Percentiles rank a stretch among this genome's conserved stretches.
These are phyloP conservation scores for Paramecium primaurelia DNA, from an alignment of 73 alveolate species.

Conservation along the genomic window DNA sequence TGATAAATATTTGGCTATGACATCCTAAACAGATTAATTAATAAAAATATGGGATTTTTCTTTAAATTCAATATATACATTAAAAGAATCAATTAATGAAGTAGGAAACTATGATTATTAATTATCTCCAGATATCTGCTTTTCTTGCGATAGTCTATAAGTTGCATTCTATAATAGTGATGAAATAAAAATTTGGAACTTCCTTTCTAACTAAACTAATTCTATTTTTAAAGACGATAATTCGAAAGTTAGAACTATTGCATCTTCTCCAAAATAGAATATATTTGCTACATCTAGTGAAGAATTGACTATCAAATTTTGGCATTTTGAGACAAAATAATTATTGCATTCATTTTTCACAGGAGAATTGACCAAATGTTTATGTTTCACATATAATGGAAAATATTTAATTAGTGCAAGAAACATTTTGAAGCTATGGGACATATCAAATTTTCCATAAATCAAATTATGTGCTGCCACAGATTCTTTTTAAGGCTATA, in stretches of 20 bases:
- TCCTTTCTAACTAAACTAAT: neutral
- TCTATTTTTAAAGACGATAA: neutral
- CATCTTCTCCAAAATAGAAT: neutral
- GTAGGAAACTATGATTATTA: no score
- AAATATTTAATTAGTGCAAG: neutral
- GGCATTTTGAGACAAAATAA: neutral
- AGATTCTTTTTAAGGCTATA: neutral
- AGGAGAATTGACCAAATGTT: neutral
- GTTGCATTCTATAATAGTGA: neutral
- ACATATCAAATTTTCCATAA: neutral
- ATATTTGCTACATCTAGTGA: neutral
- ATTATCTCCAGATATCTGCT: neutral
- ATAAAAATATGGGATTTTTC: neutral
- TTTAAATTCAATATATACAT: neutral
- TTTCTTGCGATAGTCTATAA: neutral
- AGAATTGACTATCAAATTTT: neutral
- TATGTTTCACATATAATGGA: neutral
- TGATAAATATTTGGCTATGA: neutral
- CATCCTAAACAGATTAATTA: neutral
- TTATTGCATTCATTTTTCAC: neutral
- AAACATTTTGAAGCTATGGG: neutral
- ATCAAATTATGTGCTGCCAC: neutral
- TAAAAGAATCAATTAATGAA: neutral
- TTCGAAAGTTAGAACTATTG: neutral
- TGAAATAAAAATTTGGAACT: neutral